These are phyloP conservation scores for Paramecium sexaurelia DNA, from an alignment of 73 alveolate genomes.

Conservation along the genomic window DNA sequence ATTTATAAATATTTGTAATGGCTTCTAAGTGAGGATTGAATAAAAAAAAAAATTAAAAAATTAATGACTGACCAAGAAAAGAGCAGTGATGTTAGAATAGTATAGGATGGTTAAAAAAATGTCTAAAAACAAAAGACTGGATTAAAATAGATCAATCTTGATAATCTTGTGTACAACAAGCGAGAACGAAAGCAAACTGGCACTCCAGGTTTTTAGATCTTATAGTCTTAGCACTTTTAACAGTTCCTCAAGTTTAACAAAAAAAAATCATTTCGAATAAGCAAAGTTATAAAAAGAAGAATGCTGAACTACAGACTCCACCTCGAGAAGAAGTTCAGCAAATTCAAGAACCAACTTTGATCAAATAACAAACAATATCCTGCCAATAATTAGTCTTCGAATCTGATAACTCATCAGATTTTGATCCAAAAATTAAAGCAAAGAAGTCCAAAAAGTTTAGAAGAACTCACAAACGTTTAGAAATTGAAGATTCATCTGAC, in stretches of 20 bases:
- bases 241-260: not conserved
- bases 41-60: slow-evolving; percentile 11
- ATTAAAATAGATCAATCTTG: slow-evolving; percentile 42
- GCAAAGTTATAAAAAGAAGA: slow-evolving; percentile 10
- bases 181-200: slow-evolving; percentile 45
- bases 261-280: not conserved
- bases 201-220: not conserved
- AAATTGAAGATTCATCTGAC: not conserved
- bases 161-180: slow-evolving; percentile 42
- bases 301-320: not conserved
- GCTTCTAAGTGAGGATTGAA: slow-evolving; percentile 10
- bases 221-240: not conserved
- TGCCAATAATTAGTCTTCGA: slow-evolving; percentile 42
- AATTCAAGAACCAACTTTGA: slow-evolving; percentile 20
- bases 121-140: slow-evolving; percentile 18
- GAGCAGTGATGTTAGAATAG: slow-evolving; percentile 7
- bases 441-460: slow-evolving; percentile 30
- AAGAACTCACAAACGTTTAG: not conserved
- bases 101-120: slow-evolving; percentile 12
- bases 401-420: slow-evolving; percentile 41
- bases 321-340: slow-evolving; percentile 21
- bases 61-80: slow-evolving; percentile 50
- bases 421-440: slow-evolving; percentile 27
- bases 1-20: not conserved
- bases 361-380: slow-evolving; percentile 16